Evolutionary conservation across 352 stramenopile species (phyloP), one percentile per base, ranked within the genome.

Genomic region (Phytophthora boehmeriae): DNA sequence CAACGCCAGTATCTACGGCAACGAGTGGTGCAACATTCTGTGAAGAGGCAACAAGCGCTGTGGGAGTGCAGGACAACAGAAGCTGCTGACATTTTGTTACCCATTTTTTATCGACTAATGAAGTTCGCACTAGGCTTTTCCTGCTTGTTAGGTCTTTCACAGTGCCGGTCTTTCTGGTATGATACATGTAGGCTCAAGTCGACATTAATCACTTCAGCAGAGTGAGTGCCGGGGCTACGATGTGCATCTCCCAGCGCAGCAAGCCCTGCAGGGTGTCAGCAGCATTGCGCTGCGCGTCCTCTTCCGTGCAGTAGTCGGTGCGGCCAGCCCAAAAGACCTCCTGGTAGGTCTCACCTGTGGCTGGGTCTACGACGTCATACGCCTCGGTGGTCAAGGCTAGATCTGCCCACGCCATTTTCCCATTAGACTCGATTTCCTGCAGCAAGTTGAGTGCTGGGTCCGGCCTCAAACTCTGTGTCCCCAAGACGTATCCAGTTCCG

Each of bases 1-100:
- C 65, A 93, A 91, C 50, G 84, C 84, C 28, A 93, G 84, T 50
- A 63, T 86, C 19, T 90, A 89, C 55, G 83, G 83, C 52, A 73
- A 88, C 53, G 84, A 93, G 54, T 92, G 83, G 63, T 89, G 80
- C 75, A 77, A 41, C 20, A 81, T 91, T 32, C 51, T 78, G 38
- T 91, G 58, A 50, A 38, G 8, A 25, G 35, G 35, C 13, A 45
- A 55, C 48, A 38, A 56, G 25, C 11, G 48, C 44, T 43, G 48
- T 41, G 11, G 36, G 27, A 48, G 4, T 25, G 25, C 25, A 30
- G 6, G 25, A 8, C 25, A 30, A 30, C 25, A 30, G 25, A 6
- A 30, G 25, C 25, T 30, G 3, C 25, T 30, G 3, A 30, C 25
- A n/a, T 30, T 30, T 30, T 30, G 25, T 30, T 30, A 30, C 25